Evolutionary conservation across 108 stramenopile species (phyloP), one percentile per base, ranked within the genome.

Genomic region (Cyclotella atomus): DNA sequence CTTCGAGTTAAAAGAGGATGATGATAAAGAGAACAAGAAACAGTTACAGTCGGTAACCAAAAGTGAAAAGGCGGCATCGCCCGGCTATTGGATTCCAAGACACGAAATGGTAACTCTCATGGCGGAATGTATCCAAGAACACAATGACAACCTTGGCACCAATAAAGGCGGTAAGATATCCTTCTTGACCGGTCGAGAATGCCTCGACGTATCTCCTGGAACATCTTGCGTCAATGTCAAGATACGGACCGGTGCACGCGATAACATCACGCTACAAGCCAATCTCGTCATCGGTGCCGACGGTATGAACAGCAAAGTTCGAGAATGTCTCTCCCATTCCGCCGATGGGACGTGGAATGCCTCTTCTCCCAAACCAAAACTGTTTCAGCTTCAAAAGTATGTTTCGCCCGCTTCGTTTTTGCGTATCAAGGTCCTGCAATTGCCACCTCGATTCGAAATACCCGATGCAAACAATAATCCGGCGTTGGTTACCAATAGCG

Each of bases 261-360:
- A 2, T 10, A 65, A 27, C 35, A 49, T 27, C 9, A 15, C 23
- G 4, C 28, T 30, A 43, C 33, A 25, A 36, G 64, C 78, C 6
- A 62, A 57, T 3, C 53, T 89, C 14, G 61, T 92, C 16, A 33
- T 94, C 16, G 91, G 85, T 21, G 88, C 88, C 12, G 91, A 94
- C 56, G 93, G 93, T 1, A 87, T 88, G 52, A 85, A 88, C 54
- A 86, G 84, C 65, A 57, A 76, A 67, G 90, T 94, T 20, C 71
- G 91, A 7, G 81, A 83, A 33, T 75, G 67, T 54, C 46, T 91
- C 20, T 34, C 65, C 24, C n/a, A 30, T 19, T 32, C 47, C 10
- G 21, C 81, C 4, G 35, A 25, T 3, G 38, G 46, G 24, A 81
- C 71, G 33, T 54, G 72, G 41, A 20, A 41, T 12, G 53, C 68